phyloP scores from a whole-genome alignment of 192 early-diverging fungal species.

The Coemansia asiatica region DNA sequence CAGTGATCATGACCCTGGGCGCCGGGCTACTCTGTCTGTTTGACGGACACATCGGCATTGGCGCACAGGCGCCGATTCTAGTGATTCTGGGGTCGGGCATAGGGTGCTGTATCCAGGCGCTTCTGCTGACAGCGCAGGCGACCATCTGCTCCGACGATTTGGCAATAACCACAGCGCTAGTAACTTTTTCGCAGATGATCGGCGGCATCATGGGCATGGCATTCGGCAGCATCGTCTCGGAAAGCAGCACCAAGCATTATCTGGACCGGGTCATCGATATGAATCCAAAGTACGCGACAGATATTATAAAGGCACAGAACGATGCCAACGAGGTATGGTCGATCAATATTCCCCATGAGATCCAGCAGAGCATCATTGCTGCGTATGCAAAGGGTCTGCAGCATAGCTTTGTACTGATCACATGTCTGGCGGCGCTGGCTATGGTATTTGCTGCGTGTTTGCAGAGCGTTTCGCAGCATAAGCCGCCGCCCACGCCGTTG shows the following conservation, averaged over 20 bases:
- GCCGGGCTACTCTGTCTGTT: slow-evolving; percentile 43
- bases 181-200: slow-evolving; percentile 51
- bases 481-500: slow-evolving; percentile 20
- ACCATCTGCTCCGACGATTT: slow-evolving; percentile 36
- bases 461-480: slow-evolving; percentile 45
- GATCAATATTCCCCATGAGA: slow-evolving; percentile 27
- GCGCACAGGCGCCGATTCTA: slow-evolving; percentile 43
- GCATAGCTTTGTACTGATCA: slow-evolving; percentile 48
- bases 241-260: slow-evolving; percentile 43
- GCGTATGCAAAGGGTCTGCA: slow-evolving; percentile 52
- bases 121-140: slow-evolving; percentile 48
- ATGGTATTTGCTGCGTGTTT: slow-evolving; percentile 41
- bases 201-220: slow-evolving; percentile 55
- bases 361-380: slow-evolving; percentile 39
- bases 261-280: slow-evolving; percentile 27
- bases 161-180: slow-evolving; percentile 50
- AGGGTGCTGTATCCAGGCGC: slow-evolving; percentile 49
- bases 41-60: slow-evolving; percentile 33
- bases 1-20: slow-evolving; percentile 46
- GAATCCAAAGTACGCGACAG: slow-evolving; percentile 33
- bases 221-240: slow-evolving; percentile 49
- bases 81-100: slow-evolving; percentile 49
- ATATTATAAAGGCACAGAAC: slow-evolving; percentile 46
- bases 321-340: slow-evolving; percentile 51
- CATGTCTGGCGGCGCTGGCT: slow-evolving; percentile 34